Conservation (phyloP, 75 land plant species). For the Sequoiadendron giganteum region DNA sequence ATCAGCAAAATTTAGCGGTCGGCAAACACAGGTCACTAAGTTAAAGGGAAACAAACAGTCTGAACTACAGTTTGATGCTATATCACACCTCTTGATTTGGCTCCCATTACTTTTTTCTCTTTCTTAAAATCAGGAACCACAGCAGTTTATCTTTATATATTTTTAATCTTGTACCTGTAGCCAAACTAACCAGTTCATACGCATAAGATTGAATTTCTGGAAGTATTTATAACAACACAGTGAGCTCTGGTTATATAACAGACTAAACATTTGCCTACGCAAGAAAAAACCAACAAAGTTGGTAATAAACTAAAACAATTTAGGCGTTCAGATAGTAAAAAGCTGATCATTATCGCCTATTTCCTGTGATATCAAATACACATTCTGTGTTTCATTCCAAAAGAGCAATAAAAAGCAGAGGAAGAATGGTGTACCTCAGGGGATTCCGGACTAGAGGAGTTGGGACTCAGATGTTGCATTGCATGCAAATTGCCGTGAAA, state of each 20-base stretch:
- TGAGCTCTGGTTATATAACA: neutral
- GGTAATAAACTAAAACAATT: neutral
- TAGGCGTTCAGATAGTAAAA: neutral
- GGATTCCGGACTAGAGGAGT: neutral
- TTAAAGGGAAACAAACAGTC: too few species aligned
- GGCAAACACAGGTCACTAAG: too few species aligned
- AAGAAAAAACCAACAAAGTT: neutral
- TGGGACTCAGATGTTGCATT: neutral
- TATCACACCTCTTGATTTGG: too few species aligned
- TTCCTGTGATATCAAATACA: too few species aligned
- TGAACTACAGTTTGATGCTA: too few species aligned
- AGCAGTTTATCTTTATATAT: too few species aligned
- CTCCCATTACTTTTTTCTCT: too few species aligned
- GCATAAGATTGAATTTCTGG: neutral
- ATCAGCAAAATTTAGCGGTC: too few species aligned
- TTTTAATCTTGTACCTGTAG: neutral
- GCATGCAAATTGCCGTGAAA: conserved; percentile 1
- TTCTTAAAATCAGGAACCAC: too few species aligned
- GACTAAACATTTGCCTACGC: neutral
- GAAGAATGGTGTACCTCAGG: neutral
- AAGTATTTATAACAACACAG: neutral
- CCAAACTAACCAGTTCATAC: neutral
- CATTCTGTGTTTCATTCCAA: neutral
- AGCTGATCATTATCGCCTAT: neutral
- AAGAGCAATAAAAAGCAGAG: neutral